Base-by-base conservation (phyloP, 2,329 filamentous ascomycete genomes). In the Cadophora sp. region DNA sequence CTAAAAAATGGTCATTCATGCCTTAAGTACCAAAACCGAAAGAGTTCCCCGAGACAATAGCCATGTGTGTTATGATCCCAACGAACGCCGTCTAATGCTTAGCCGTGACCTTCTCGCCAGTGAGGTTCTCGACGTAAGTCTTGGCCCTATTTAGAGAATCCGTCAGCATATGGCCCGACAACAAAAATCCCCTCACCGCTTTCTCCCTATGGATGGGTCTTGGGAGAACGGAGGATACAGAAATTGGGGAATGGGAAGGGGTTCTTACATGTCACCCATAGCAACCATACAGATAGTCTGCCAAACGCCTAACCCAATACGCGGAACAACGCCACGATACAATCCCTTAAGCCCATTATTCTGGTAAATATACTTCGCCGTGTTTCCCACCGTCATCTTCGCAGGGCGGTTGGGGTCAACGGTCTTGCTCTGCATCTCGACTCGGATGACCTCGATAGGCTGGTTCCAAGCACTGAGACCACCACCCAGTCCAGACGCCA, bases 281-380 rank as follows among this genome's bases (percentile, higher is more conserved):
- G 95, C 96, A 83, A 99, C 96, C 96, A 99, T 99, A 87, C 96
- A 99, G 79, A 99, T 92, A 71, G 96, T 99, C 87, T 99, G 96
- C 96, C 96, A 99, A 84, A 99, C 89, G 79, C 96, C 91, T 73
- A 99, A 90, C 76, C 94, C 94, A 80, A 99, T 94, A 81, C 96
- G 91, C 76, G 96, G 96, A 75, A 93, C 87, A 72, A 99, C 95
- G 79, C 96, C 96, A 79, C 96, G 93, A 87, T 99, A 99, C 73
- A 99, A 86, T 78, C 96, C 96, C 85, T 90, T 92, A 78, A 98
- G 59, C 70, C 96, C 96, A 82, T 97, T 97, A 79, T 87, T 88
- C 74, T 86, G 79, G 84, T 98, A 98, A 81, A 99, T 98, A 84
- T 99, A 99, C 76, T 80, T 84, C 81, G 89, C 86, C 66, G 89